Conservation (phyloP, 169 alveolate genomes). For the Hepatocystis sp. region DNA sequence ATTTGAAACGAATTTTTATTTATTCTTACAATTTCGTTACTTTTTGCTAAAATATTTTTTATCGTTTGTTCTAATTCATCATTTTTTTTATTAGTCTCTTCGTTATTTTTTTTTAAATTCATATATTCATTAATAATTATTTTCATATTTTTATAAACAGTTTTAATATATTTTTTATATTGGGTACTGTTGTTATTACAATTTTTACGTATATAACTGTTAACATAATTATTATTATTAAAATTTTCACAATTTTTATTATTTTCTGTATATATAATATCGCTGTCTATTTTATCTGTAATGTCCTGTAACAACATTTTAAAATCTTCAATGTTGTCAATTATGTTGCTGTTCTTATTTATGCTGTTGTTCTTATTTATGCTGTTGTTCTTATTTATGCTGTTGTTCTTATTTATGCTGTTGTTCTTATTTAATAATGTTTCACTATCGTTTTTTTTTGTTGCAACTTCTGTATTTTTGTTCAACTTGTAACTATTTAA, state of each 20-base stretch:
- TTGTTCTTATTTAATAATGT: not conserved
- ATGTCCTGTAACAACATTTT: too few relatives aligned
- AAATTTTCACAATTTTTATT: not conserved
- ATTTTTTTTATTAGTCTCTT: constrained; percentile 22
- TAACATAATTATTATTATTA: too few relatives aligned
- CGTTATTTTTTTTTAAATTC: constrained; percentile 40
- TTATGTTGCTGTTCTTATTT: too few relatives aligned
- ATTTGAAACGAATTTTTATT: constrained; percentile 41
- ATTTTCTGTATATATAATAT: too few relatives aligned
- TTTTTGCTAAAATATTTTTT: constrained; percentile 34
- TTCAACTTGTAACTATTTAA: too few relatives aligned
- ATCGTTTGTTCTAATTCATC: constrained; percentile 13
- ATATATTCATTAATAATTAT: constrained; percentile 27
- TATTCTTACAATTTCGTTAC: constrained; percentile 36
- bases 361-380: too few relatives aligned
- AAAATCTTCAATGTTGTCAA: too few relatives aligned
- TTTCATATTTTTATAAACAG: constrained; percentile 20
- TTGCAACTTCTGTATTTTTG: not conserved
- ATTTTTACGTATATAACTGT: too few relatives aligned
- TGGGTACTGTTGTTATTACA: too few relatives aligned
- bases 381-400: not conserved
- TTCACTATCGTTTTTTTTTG: constrained; percentile 4
- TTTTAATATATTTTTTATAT: constrained; percentile 22
- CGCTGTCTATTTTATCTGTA: too few relatives aligned
- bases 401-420: not conserved